These are phyloP conservation scores for Colletotrichum salicis DNA, from an alignment of 2,329 filamentous ascomycete species.

Conservation along the genomic window DNA sequence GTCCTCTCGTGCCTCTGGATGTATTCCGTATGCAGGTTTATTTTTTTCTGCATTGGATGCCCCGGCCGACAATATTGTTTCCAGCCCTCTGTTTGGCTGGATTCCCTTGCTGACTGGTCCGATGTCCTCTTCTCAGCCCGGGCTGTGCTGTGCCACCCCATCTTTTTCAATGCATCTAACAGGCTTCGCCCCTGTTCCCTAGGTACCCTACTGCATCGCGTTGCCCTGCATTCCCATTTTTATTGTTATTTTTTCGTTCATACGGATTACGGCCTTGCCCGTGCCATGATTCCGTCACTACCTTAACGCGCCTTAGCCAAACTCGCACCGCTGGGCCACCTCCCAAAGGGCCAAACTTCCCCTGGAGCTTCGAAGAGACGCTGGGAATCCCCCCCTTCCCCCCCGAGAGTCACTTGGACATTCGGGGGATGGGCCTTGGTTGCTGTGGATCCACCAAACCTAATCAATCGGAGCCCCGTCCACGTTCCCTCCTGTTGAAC, in stretches of 20 bases:
- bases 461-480: constrained; percentile 32
- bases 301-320: background rate
- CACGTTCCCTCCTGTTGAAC: constrained; percentile 27
- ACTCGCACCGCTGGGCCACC: background rate
- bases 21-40: background rate
- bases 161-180: constrained; percentile 18
- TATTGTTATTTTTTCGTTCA: background rate
- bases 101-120: constrained; percentile 12
- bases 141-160: constrained; percentile 31
- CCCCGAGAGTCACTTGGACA: constrained; percentile 2
- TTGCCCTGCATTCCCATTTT: constrained; percentile 26
- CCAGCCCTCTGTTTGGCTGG: background rate
- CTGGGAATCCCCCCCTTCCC: background rate
- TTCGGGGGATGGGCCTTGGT: constrained; percentile 24
- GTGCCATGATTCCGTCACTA: constrained; percentile 19
- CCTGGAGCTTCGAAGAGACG: background rate
- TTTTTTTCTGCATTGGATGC: constrained; percentile 6
- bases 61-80: constrained; percentile 1
- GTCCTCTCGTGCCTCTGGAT: background rate
- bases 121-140: background rate
- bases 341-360: background rate
- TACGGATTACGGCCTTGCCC: background rate
- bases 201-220: background rate
- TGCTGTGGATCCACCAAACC: constrained; percentile 32
- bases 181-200: constrained; percentile 28